These are phyloP conservation scores for Nicotiana rustica DNA, from an alignment of 305 asterid species.

Conservation along the genomic window DNA sequence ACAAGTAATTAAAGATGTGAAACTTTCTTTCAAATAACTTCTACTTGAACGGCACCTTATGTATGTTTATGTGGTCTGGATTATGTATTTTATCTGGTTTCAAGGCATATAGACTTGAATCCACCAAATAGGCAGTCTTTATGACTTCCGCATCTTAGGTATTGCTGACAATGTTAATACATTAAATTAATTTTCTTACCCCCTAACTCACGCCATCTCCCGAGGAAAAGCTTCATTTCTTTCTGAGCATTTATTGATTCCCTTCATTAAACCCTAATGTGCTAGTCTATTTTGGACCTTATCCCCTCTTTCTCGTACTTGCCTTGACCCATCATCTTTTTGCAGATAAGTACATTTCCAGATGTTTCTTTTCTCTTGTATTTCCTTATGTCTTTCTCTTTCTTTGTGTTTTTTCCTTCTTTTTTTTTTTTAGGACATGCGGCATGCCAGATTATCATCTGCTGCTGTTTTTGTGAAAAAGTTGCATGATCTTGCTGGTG, in stretches of 20 bases:
- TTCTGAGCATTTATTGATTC: slow-evolving; percentile 1
- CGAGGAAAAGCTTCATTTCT: slow-evolving; percentile 29
- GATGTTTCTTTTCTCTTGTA: not conserved
- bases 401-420: not conserved
- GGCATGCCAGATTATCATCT: slow-evolving; percentile 81
- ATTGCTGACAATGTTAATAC: not conserved
- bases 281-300: slow-evolving; percentile 14
- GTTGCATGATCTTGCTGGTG: slow-evolving; percentile 95
- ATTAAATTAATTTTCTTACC: not conserved
- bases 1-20: slow-evolving; percentile 28
- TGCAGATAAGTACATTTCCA: slow-evolving; percentile 15
- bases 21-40: slow-evolving; percentile 19
- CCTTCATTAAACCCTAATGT: slow-evolving; percentile 22
- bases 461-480: slow-evolving; percentile 94
- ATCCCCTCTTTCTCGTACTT: slow-evolving; percentile 13
- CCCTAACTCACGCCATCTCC: not conserved
- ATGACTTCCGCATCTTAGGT: slow-evolving; percentile 22
- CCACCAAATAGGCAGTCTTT: slow-evolving; percentile 25
- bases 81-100: not conserved
- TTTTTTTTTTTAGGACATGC: slow-evolving; percentile 66
- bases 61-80: not conserved
- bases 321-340: slow-evolving; percentile 31
- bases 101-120: not conserved
- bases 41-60: slow-evolving; percentile 3
- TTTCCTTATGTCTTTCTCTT: slow-evolving; percentile 15